phyloP scores from a whole-genome alignment of 1,284 basidiomycete species.

The Malassezia furfur region DNA sequence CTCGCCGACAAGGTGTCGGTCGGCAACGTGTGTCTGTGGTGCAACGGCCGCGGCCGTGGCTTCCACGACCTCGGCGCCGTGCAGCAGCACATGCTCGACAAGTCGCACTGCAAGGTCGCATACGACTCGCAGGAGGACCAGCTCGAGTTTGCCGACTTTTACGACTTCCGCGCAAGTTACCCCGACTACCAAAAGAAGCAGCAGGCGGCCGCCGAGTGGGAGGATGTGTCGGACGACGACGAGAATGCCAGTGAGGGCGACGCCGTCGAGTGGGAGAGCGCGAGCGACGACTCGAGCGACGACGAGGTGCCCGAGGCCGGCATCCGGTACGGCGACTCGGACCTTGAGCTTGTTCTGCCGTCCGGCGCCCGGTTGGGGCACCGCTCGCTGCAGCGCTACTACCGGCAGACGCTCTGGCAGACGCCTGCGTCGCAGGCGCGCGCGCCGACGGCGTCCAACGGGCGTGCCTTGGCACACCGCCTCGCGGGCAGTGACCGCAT shows the following conservation, averaged over 20 bases:
- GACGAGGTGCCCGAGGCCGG: conserved; percentile 13
- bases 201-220: conserved; percentile 43
- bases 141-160: conserved; percentile 82
- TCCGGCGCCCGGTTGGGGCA: conserved; percentile 88
- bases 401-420: conserved; percentile 57
- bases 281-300: not conserved
- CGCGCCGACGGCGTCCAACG: conserved; percentile 6
- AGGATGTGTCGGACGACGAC: conserved; percentile 26
- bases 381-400: conserved; percentile 74
- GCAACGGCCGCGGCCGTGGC: conserved; percentile 49
- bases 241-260: conserved; percentile 18
- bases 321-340: conserved; percentile 47
- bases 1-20: conserved; percentile 88
- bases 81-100: conserved; percentile 46
- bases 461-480: conserved; percentile 30
- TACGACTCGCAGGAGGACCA: conserved; percentile 73
- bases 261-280: conserved; percentile 12
- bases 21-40: conserved; percentile 86
- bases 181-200: conserved; percentile 51
- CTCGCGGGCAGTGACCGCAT: conserved; percentile 23
- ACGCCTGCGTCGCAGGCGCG: conserved; percentile 21
- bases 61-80: conserved; percentile 36
- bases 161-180: conserved; percentile 78
- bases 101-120: conserved; percentile 79
- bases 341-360: conserved; percentile 84